Evolutionary conservation across 768 basidiomycete genomes (phyloP).

Genomic region (Brasilioporus rufonigricans): DNA sequence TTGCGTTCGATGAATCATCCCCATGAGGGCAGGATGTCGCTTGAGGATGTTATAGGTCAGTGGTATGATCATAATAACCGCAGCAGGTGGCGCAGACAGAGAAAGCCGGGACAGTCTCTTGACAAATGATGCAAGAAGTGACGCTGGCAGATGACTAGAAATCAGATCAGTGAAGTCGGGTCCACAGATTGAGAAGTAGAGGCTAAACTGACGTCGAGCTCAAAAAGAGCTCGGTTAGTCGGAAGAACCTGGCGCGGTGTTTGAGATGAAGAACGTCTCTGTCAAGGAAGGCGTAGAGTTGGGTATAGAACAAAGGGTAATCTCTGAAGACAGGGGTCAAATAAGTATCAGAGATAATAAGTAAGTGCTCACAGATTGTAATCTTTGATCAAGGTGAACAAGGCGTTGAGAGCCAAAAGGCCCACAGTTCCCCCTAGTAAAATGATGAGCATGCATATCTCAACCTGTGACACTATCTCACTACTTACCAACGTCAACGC

Average conservation of each 20-base stretch:
- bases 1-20: slow-evolving; percentile 77
- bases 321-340: slow-evolving; percentile 53
- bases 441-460: not conserved
- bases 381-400: slow-evolving; percentile 88
- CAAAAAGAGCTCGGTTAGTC: slow-evolving; percentile 86
- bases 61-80: slow-evolving; percentile 86
- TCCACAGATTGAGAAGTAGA: not conserved
- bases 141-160: slow-evolving; percentile 78
- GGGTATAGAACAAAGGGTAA: slow-evolving; percentile 93
- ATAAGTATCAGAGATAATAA: not conserved
- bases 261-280: slow-evolving; percentile 87
- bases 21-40: slow-evolving; percentile 87
- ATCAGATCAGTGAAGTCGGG: slow-evolving; percentile 1
- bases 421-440: slow-evolving; percentile 75
- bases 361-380: slow-evolving; percentile 78
- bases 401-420: slow-evolving; percentile 84
- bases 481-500: slow-evolving; percentile 72
- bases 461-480: slow-evolving; percentile 19
- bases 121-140: slow-evolving; percentile 91
- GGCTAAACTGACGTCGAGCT: slow-evolving; percentile 75
- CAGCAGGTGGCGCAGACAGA: slow-evolving; percentile 83
- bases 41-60: slow-evolving; percentile 95
- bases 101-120: slow-evolving; percentile 87
- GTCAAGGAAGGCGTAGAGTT: slow-evolving; percentile 87
- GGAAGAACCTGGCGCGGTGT: slow-evolving; percentile 93